Evolutionary conservation across 805 yeast genomes (phyloP), one percentile per base, ranked within the genome.

Genomic region (Kazachstania bromeliacearum): DNA sequence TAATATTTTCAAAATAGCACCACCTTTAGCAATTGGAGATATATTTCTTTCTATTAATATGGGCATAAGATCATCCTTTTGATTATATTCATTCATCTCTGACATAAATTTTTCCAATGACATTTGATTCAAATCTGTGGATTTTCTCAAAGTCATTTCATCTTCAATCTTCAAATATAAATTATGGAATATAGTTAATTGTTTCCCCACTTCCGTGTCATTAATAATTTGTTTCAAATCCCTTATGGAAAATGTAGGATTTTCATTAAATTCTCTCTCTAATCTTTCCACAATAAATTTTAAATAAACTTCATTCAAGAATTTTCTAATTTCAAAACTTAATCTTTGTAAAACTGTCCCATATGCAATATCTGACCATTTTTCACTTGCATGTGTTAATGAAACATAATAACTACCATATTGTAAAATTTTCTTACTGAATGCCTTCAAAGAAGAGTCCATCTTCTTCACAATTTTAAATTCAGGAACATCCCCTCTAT

Each of bases 321-420:
- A 60, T 2, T 52, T 46, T 26, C 79, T 57, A 3, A 87, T 67
- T 28, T 75, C 75, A 36, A 61, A 67, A 41, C 92, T 83, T 5
- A 92, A 60, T 3, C 82, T 71, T 46, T 87, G 95, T 36, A 81
- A 67, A 1, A 82, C 79, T 35, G 71, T 70, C 0, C 98, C 98
- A 51, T 72, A 75, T 4, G 64, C 62, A 18, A 63, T 62, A 43
- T 77, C 54, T 2, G 51, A 64, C 57, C 80, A 85, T 13, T 60
- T 48, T 42, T 79, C 83, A 3, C 74, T 64, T 48, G 85, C 87
- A 10, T 71, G 63, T 7, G 57, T 55, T 35, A 92, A 61, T 1
- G 78, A 73, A 19, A 68, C 62, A 51, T 72, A 82, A 54, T 70
- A 68, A 43, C 76, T 77, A 0, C 95, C 95, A 31, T 70, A 62